Percentiles rank a stretch among this genome's conserved stretches.
These are phyloP conservation scores for Dactylellina drechsleri DNA, from an alignment of 2,329 filamentous ascomycete genomes.

Conservation along the genomic window DNA sequence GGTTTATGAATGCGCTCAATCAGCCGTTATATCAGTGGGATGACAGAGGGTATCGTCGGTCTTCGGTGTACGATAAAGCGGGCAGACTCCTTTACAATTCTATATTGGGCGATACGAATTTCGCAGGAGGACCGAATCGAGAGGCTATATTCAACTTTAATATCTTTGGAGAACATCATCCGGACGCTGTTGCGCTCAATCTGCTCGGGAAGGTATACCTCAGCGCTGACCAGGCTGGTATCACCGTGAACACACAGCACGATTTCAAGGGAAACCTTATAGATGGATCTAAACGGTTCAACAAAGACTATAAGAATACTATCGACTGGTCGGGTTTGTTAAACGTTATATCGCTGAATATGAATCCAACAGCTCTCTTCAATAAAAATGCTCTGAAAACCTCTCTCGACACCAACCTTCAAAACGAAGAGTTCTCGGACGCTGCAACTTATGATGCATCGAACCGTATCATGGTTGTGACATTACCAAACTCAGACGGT, in stretches of 20 bases:
- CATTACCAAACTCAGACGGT: no score
- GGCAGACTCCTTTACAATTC: background rate
- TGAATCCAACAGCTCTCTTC: no score
- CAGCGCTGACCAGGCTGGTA: constrained; percentile 39
- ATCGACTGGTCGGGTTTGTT: constrained; percentile 14
- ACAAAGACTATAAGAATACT: background rate
- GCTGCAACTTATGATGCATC: constrained; percentile 2
- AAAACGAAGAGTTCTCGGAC: background rate
- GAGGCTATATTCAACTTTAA: no score
- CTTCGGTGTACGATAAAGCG: background rate
- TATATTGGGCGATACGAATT: background rate
- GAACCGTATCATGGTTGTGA: background rate
- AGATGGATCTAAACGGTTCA: background rate
- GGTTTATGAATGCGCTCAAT: no score
- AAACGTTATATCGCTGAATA: no score
- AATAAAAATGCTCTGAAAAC: no score
- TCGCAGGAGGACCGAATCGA: no score
- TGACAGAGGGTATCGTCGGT: no score
- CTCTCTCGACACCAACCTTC: background rate
- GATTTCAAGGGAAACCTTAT: constrained; percentile 55
- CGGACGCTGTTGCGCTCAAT: constrained; percentile 7
- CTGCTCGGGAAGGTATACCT: constrained; percentile 4
- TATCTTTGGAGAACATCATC: constrained; percentile 22
- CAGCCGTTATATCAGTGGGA: no score
- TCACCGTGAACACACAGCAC: constrained; percentile 12